Percentiles rank a stretch among this genome's conserved stretches.
phyloP scores from a whole-genome alignment of 2,329 filamentous ascomycete genomes.

The Colletotrichum tropicicola region DNA sequence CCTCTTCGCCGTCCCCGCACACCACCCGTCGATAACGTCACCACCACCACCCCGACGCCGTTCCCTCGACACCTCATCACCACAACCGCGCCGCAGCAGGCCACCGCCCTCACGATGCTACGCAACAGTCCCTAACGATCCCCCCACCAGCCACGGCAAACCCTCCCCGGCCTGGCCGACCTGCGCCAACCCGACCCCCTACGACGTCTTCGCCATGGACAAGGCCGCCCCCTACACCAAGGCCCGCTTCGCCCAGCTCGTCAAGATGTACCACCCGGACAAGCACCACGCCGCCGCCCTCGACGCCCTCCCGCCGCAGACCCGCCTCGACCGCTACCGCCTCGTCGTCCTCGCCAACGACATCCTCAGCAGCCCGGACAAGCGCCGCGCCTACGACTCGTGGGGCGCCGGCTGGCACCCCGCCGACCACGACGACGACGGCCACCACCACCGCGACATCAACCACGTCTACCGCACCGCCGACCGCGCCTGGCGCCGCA shows the following conservation, averaged over 20 bases:
- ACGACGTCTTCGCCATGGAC: slow-evolving; percentile 79
- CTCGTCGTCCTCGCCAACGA: slow-evolving; percentile 88
- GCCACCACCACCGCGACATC: slow-evolving; percentile 48
- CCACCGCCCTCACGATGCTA: slow-evolving; percentile 21
- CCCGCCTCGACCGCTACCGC: slow-evolving; percentile 87
- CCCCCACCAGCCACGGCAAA: background rate
- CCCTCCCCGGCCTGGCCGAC: slow-evolving; percentile 55
- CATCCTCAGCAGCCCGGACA: slow-evolving; percentile 83
- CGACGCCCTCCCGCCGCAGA: slow-evolving; percentile 48
- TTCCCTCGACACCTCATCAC: background rate
- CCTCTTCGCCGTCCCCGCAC: slow-evolving; percentile 29
- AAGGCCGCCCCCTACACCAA: slow-evolving; percentile 78
- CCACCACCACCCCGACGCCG: slow-evolving; percentile 21
- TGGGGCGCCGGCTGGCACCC: slow-evolving; percentile 80
- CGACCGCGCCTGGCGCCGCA: slow-evolving; percentile 59
- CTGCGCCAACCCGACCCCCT: slow-evolving; percentile 74
- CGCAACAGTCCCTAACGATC: background rate
- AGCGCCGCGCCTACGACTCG: slow-evolving; percentile 82
- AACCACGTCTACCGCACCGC: slow-evolving; percentile 46
- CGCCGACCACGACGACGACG: slow-evolving; percentile 60
- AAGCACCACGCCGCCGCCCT: slow-evolving; percentile 49
- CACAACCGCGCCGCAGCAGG: background rate
- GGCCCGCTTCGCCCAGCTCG: slow-evolving; percentile 84
- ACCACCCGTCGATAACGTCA: slow-evolving; percentile 34
- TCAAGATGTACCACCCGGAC: slow-evolving; percentile 97